phyloP scores from a whole-genome alignment of 768 basidiomycete species.

The Clitopilus hobsonii region DNA sequence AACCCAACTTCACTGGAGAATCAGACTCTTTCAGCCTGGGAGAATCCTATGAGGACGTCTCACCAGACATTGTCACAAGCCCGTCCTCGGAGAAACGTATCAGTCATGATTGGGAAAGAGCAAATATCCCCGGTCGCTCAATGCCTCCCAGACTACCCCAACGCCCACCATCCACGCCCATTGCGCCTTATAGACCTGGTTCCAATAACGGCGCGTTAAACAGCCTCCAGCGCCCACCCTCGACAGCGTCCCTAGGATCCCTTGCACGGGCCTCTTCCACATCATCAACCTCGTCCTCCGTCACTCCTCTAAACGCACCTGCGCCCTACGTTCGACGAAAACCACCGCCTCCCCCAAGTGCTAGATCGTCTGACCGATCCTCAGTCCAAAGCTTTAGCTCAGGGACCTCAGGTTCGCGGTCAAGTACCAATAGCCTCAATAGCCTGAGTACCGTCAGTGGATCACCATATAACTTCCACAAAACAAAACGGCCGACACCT shows the following conservation, averaged over 20 bases:
- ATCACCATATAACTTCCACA: slow-evolving; percentile 11
- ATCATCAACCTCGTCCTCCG: slow-evolving; percentile 26
- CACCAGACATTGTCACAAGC: slow-evolving; percentile 47
- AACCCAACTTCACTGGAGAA: slow-evolving; percentile 27
- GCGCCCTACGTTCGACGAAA: slow-evolving; percentile 33
- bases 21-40: slow-evolving; percentile 53
- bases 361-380: slow-evolving; percentile 57
- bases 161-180: slow-evolving; percentile 19
- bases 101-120: slow-evolving; percentile 46
- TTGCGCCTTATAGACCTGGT: slow-evolving; percentile 1
- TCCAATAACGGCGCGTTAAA: slow-evolving; percentile 2
- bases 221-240: slow-evolving; percentile 18
- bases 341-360: slow-evolving; percentile 35
- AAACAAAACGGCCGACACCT: slow-evolving; percentile 54
- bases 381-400: slow-evolving; percentile 54
- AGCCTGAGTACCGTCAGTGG: slow-evolving; percentile 14
- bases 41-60: slow-evolving; percentile 72
- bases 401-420: slow-evolving; percentile 28
- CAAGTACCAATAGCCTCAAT: slow-evolving; percentile 16
- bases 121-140: slow-evolving; percentile 27
- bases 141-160: slow-evolving; percentile 45
- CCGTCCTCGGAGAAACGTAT: slow-evolving; percentile 43
- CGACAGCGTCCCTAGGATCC: slow-evolving; percentile 16
- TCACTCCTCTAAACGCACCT: slow-evolving; percentile 26
- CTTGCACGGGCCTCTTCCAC: slow-evolving; percentile 25